Percentiles rank a stretch among this genome's conserved stretches.
Conservation (phyloP, 805 yeast species). For the Schizosaccharomyces japonicus region DNA sequence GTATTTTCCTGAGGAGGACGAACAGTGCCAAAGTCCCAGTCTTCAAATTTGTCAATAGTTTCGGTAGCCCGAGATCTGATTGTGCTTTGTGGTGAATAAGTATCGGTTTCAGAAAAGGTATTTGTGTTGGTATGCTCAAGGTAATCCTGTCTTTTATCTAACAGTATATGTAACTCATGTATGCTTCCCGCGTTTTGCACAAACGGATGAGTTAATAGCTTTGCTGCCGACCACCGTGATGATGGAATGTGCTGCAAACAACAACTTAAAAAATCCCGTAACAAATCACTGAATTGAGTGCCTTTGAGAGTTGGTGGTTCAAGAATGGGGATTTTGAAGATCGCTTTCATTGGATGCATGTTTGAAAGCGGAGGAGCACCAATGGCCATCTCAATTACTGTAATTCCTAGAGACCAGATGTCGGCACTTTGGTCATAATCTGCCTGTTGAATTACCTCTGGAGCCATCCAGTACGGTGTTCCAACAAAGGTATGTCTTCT, state of each 20-base stretch:
- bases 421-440: conserved; percentile 50
- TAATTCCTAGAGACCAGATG: conserved; percentile 61
- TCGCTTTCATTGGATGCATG: conserved; percentile 31
- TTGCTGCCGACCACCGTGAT: conserved; percentile 39
- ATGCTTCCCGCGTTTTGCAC: conserved; percentile 21
- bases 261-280: conserved; percentile 40
- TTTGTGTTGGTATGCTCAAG: too few relatives aligned
- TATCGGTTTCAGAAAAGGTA: too few relatives aligned
- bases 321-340: conserved; percentile 27
- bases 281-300: conserved; percentile 22
- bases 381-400: conserved; percentile 45
- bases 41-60: too few relatives aligned
- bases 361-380: conserved; percentile 49
- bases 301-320: conserved; percentile 24
- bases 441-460: conserved; percentile 84
- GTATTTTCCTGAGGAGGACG: too few relatives aligned
- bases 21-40: neutral
- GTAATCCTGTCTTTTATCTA: too few relatives aligned
- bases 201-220: conserved; percentile 41
- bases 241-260: conserved; percentile 55
- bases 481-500: conserved; percentile 25
- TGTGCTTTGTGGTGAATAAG: too few relatives aligned
- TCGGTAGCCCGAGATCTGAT: too few relatives aligned
- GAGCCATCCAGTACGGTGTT: conserved; percentile 89
- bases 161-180: too few relatives aligned